phyloP scores from a whole-genome alignment of 495 filamentous ascomycete genomes.

The Aspergillus olivimuriae region DNA sequence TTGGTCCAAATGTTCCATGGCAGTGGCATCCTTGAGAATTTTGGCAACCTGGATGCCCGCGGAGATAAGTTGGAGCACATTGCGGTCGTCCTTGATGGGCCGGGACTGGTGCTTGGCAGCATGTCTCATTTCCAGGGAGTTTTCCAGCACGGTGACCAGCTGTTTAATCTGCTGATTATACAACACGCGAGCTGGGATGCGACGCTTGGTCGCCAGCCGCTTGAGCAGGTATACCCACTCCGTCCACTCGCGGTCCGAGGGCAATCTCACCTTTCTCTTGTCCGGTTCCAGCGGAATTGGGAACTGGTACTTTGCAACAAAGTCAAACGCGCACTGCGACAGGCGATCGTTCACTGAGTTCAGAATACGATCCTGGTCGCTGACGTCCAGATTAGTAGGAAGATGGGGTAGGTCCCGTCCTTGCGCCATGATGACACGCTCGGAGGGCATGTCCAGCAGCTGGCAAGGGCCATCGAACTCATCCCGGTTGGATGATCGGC shows the following conservation, averaged over 20 bases:
- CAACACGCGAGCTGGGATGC: slow-evolving; percentile 73
- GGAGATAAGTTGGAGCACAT: slow-evolving; percentile 79
- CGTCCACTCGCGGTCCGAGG: slow-evolving; percentile 82
- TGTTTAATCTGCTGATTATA: slow-evolving; percentile 90
- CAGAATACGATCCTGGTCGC: slow-evolving; percentile 78
- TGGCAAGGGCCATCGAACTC: slow-evolving; percentile 86
- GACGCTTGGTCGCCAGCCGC: slow-evolving; percentile 74
- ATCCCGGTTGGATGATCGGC: slow-evolving; percentile 73
- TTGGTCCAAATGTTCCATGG: slow-evolving; percentile 73
- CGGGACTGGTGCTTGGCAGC: slow-evolving; percentile 76
- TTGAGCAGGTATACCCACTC: slow-evolving; percentile 89
- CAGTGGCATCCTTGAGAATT: slow-evolving; percentile 72
- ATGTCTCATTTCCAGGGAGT: slow-evolving; percentile 80
- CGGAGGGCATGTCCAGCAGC: slow-evolving; percentile 60
- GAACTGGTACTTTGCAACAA: slow-evolving; percentile 84
- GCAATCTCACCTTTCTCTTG: slow-evolving; percentile 71
- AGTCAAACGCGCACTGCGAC: slow-evolving; percentile 81
- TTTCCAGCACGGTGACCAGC: slow-evolving; percentile 74
- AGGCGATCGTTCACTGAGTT: slow-evolving; percentile 74
- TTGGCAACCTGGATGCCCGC: slow-evolving; percentile 83
- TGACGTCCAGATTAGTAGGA: slow-evolving; percentile 72
- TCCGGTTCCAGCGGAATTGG: slow-evolving; percentile 75
- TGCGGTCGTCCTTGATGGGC: slow-evolving; percentile 82
- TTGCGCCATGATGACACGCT: slow-evolving; percentile 61
- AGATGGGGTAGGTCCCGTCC: slow-evolving; percentile 74